Conservation (phyloP, 805 yeast genomes). For the Metschnikowia dekortorum region DNA sequence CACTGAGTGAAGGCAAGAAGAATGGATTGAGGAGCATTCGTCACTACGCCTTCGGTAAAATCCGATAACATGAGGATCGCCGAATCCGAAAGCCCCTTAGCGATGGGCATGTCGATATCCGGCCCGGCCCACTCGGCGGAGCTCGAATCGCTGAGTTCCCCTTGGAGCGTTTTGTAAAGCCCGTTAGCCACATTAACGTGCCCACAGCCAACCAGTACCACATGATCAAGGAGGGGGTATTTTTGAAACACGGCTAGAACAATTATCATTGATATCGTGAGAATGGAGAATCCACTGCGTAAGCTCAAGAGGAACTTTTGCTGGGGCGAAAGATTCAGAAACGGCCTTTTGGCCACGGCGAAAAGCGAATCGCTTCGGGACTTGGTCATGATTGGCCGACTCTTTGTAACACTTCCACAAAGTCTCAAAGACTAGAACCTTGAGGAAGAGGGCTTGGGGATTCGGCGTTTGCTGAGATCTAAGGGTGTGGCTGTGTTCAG, state of each 20-base stretch:
- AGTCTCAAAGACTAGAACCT: too few relatives aligned
- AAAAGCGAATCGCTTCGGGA: not conserved
- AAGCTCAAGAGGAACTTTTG: slow-evolving; percentile 24
- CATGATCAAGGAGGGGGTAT: slow-evolving; percentile 14
- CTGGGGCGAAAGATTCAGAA: slow-evolving; percentile 22
- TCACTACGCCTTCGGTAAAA: slow-evolving; percentile 45
- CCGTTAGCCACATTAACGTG: slow-evolving; percentile 53
- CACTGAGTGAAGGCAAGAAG: slow-evolving; percentile 13
- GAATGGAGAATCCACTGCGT: slow-evolving; percentile 20
- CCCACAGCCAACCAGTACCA: slow-evolving; percentile 44
- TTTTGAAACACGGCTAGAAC: slow-evolving; percentile 2
- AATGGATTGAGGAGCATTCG: slow-evolving; percentile 46
- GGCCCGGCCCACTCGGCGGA: slow-evolving; percentile 14
- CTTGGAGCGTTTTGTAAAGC: slow-evolving; percentile 34
- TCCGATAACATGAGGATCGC: slow-evolving; percentile 42
- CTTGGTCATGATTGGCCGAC: not conserved
- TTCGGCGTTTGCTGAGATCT: too few relatives aligned
- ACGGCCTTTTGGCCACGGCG: slow-evolving; percentile 13
- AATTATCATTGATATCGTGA: slow-evolving; percentile 6
- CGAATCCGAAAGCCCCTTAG: slow-evolving; percentile 40
- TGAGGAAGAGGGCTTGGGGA: too few relatives aligned
- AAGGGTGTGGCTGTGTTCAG: too few relatives aligned
- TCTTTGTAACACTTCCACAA: too few relatives aligned
- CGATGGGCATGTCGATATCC: not conserved
- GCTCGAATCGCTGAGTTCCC: slow-evolving; percentile 16